phyloP scores from a whole-genome alignment of 805 yeast genomes.

The Cyberlindnera samutprakarnensis region DNA sequence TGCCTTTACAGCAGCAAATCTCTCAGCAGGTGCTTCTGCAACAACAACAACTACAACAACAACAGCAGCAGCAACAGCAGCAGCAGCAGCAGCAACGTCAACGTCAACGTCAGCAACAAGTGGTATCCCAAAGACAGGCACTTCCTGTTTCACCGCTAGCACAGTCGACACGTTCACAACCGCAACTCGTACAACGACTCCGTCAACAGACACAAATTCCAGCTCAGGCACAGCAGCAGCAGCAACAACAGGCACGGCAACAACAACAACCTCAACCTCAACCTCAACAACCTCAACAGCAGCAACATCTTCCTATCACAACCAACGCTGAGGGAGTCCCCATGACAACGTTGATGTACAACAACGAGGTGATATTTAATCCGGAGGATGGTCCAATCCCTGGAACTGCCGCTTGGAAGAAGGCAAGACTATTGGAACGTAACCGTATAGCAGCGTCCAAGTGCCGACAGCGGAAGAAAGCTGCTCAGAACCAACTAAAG shows the following conservation, averaged over 20 bases:
- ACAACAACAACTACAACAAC: not conserved
- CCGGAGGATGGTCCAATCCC: constrained; percentile 51
- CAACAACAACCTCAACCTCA: constrained; percentile 5
- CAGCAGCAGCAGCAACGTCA: constrained; percentile 1
- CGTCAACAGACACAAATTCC: not conserved
- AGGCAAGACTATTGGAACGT: constrained; percentile 51
- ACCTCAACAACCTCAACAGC: constrained; percentile 3
- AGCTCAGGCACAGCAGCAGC: not conserved
- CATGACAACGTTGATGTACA: constrained; percentile 38
- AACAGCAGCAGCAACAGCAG: not conserved
- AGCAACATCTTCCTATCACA: constrained; percentile 1
- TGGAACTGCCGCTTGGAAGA: constrained; percentile 65
- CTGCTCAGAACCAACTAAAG: constrained; percentile 60
- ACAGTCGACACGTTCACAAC: not conserved
- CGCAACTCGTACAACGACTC: not conserved
- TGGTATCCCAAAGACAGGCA: no score
- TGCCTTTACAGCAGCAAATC: constrained; percentile 1
- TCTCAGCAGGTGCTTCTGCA: constrained; percentile 8
- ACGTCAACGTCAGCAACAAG: constrained; percentile 5
- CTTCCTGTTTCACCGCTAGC: not conserved
- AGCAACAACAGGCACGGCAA: constrained; percentile 1
- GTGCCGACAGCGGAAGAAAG: constrained; percentile 61
- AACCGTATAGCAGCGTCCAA: constrained; percentile 64
- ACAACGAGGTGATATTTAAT: constrained; percentile 41
- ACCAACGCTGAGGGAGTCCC: constrained; percentile 25